These are phyloP conservation scores for Helicocarpus griseus DNA, from an alignment of 2,329 filamentous ascomycete genomes.

Conservation along the genomic window DNA sequence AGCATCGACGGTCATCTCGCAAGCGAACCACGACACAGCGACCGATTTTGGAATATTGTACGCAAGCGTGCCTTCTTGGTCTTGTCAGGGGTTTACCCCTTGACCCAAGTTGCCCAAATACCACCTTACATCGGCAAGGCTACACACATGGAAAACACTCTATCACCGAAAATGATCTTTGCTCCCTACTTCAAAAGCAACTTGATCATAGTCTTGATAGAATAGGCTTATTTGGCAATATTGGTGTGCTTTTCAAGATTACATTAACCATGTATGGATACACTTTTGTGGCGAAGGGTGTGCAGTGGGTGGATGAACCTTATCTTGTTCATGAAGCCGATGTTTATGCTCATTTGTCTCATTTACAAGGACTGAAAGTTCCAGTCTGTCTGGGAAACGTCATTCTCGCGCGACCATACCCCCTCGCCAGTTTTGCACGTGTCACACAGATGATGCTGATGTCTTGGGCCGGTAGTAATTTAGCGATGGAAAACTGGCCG, in stretches of 20 bases:
- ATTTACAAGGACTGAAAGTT: neutral
- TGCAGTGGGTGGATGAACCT: slow-evolving; percentile 1
- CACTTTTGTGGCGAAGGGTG: slow-evolving; percentile 3
- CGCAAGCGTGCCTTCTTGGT: slow-evolving; percentile 18
- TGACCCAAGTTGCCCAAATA: slow-evolving; percentile 18
- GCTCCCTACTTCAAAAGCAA: neutral
- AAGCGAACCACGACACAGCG: neutral
- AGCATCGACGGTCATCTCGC: neutral
- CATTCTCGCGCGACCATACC: neutral
- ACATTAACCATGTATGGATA: slow-evolving; percentile 2
- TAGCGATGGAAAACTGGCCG: neutral
- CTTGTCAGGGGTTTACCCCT: slow-evolving; percentile 11
- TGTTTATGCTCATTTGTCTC: slow-evolving; percentile 3
- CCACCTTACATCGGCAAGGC: slow-evolving; percentile 12
- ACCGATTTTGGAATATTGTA: slow-evolving; percentile 15
- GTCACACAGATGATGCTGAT: slow-evolving; percentile 5
- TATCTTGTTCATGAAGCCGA: neutral
- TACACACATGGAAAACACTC: slow-evolving; percentile 6
- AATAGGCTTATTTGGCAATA: slow-evolving; percentile 1
- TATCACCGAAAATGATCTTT: slow-evolving; percentile 6
- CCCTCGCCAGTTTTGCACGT: slow-evolving; percentile 2
- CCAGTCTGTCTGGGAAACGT: slow-evolving; percentile 2
- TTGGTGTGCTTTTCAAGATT: slow-evolving; percentile 4
- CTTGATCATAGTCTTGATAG: slow-evolving; percentile 1
- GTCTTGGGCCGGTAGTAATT: neutral